These are phyloP conservation scores for Nemania sp. DNA, from an alignment of 2,329 filamentous ascomycete genomes.

Conservation along the genomic window DNA sequence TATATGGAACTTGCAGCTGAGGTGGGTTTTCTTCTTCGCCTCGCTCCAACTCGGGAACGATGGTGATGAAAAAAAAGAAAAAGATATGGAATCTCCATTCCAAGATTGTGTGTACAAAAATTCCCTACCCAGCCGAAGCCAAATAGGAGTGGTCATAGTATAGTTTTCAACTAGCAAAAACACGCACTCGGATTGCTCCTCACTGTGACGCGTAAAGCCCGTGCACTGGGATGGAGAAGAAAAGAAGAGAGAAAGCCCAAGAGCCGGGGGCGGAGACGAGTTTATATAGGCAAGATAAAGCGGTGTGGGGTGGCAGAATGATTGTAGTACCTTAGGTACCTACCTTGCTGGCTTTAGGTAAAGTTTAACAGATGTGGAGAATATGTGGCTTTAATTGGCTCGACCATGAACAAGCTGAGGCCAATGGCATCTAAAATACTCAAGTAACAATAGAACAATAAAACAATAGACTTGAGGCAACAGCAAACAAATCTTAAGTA, in stretches of 20 bases:
- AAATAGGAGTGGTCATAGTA: conserved; percentile 79
- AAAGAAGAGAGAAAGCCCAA: conserved; percentile 33
- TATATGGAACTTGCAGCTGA: not conserved
- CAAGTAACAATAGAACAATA: too few species aligned
- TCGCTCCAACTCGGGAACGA: conserved; percentile 57
- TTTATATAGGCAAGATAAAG: conserved; percentile 3
- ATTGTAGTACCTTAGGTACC: too few species aligned
- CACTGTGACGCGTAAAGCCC: conserved; percentile 86
- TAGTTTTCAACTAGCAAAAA: conserved; percentile 96
- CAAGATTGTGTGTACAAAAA: conserved; percentile 72
- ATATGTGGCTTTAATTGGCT: too few species aligned
- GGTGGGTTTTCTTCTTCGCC: conserved; percentile 61
- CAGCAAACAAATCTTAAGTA: too few species aligned
- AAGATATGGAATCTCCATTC: conserved; percentile 47
- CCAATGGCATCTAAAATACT: too few species aligned
- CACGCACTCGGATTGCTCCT: conserved; percentile 87
- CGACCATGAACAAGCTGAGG: too few species aligned
- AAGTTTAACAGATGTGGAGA: too few species aligned
- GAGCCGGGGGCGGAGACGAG: not conserved
- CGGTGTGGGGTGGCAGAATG: conserved; percentile 29
- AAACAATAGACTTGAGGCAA: too few species aligned
- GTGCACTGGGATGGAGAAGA: conserved; percentile 71
- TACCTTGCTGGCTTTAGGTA: too few species aligned
- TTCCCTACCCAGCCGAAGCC: conserved; percentile 77
- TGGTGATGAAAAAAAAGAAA: conserved; percentile 64